Evolutionary conservation across 495 filamentous ascomycete genomes (phyloP), one percentile per base, ranked within the genome.

Genomic region (Immersiella caudata): DNA sequence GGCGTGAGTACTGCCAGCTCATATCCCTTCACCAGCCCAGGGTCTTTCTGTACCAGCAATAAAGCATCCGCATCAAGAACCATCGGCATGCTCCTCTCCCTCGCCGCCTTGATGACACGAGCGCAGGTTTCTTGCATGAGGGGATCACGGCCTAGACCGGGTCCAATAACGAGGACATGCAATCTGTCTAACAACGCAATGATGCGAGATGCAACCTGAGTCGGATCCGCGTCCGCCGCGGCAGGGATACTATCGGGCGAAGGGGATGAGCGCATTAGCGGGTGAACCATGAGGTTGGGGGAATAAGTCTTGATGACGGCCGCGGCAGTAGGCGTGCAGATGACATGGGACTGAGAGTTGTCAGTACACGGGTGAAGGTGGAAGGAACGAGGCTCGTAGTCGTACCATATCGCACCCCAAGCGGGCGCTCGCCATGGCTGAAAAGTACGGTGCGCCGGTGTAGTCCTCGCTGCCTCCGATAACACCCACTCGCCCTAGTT

Each of bases 261-360:
- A 22, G 80, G 76, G 7, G 86, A 83, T 79, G 93, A 92, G 35
- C 94, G 93, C 85, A 99, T 93, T 59, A 96, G 84, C 2, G 95
- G 96, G 76, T 98, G 96, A 16, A 99, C 96, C 96, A 99, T 98
- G 16, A 99, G 82, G 79, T 98, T 97, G 11, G 95, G 95, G 40
- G 96, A 98, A 83, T 98, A 99, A 18, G 91, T 88, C 83, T 99
- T 99, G 74, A 99, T 96, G 54, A 97, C 94, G 77, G 87, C 83
- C 66, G 89, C 91, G 56, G 96, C 96, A 67, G 87, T 89, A 26
- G 90, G 91, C 69, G 96, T 95, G 81, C 95, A 99, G 76, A 99
- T 94, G 64, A 99, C 90, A 81, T 99, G 96, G 75, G 91, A 95
- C 93, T 97, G 73, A 22, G 18, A 9, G 36, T 21, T 3, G 52